Conservation (phyloP, 768 basidiomycete genomes). For the Auriscalpium vulgare region DNA sequence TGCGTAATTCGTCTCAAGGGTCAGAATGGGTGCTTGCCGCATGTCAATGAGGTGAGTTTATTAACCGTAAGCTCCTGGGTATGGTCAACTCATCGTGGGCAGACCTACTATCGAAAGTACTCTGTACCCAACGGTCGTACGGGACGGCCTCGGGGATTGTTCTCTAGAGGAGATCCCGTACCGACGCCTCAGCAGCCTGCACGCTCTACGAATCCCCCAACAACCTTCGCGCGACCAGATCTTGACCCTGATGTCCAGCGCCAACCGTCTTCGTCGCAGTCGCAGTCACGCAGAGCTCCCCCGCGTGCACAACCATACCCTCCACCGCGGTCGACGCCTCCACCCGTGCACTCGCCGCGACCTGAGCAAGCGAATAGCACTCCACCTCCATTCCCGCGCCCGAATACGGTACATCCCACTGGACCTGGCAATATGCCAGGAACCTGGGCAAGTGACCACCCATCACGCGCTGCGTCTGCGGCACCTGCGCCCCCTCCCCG, state of each 20-base stretch:
- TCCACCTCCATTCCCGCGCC: not conserved
- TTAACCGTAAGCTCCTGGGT: not conserved
- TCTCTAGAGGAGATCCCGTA: conserved; percentile 33
- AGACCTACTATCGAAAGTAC: conserved; percentile 54
- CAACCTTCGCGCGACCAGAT: conserved; percentile 16
- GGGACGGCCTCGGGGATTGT: conserved; percentile 29
- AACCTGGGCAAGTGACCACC: not conserved
- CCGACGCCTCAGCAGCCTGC: conserved; percentile 16
- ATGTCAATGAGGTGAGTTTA: conserved; percentile 44
- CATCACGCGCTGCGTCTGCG: not conserved
- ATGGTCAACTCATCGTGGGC: not conserved
- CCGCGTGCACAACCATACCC: conserved; percentile 10
- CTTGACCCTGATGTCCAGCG: conserved; percentile 18
- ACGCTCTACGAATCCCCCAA: conserved; percentile 18
- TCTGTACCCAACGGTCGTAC: conserved; percentile 44
- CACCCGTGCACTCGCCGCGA: conserved; percentile 3
- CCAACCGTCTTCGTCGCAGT: conserved; percentile 17
- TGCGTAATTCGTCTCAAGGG: conserved; percentile 28
- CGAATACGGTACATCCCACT: not conserved
- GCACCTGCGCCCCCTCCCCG: conserved; percentile 12
- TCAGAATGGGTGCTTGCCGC: conserved; percentile 52
- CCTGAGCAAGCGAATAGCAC: not conserved
- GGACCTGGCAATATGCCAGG: not conserved
- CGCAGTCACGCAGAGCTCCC: conserved; percentile 14
- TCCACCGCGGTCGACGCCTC: conserved; percentile 12